phyloP scores from a whole-genome alignment of 306 rosid species.

The Pyrus betulifolia region DNA sequence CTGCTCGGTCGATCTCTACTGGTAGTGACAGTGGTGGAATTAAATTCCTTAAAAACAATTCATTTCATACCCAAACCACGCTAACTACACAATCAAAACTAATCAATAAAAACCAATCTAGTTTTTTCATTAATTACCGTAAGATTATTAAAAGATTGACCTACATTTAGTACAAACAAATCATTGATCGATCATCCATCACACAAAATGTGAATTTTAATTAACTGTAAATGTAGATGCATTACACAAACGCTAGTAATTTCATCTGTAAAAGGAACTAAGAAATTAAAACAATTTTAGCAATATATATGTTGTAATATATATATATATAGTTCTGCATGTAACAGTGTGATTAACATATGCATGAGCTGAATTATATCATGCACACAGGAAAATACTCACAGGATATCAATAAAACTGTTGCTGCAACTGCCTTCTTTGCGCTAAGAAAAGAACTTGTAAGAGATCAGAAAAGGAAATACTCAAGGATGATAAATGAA shows the following conservation, averaged over 20 bases:
- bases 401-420: constrained; percentile 27
- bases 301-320: background rate
- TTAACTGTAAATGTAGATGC: background rate
- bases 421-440: constrained; percentile 13
- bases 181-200: no score
- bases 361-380: background rate
- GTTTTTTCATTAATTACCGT: no score
- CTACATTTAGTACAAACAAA: no score
- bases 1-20: background rate
- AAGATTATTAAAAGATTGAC: no score
- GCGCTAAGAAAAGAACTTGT: background rate
- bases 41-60: background rate
- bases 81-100: background rate
- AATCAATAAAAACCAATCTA: no score
- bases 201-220: no score
- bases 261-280: background rate
- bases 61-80: background rate
- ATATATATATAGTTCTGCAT: background rate
- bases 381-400: constrained; percentile 17
- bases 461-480: background rate
- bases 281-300: background rate
- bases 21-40: background rate
- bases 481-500: background rate
- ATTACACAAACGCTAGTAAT: background rate
- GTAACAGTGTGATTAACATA: background rate